phyloP scores from a whole-genome alignment of 306 rosid genomes.

The Carpinus fangiana region DNA sequence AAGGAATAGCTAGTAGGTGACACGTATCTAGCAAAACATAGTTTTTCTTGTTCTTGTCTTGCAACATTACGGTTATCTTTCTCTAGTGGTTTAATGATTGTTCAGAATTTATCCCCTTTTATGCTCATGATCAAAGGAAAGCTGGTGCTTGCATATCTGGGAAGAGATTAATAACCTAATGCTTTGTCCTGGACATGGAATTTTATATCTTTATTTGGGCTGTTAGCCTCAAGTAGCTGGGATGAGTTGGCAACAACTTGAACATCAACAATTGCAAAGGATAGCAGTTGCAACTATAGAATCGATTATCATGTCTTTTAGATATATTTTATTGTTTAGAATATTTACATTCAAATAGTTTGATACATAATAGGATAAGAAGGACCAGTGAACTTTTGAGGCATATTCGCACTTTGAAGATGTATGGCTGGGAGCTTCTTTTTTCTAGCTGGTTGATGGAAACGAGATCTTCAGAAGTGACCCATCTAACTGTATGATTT shows the following conservation, averaged over 20 bases:
- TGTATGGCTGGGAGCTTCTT: conserved; percentile 93
- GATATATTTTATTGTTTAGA: background rate
- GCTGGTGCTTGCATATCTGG: background rate
- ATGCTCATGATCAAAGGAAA: background rate
- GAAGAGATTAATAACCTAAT: background rate
- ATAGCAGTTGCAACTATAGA: background rate
- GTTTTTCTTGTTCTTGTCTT: background rate
- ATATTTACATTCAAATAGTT: conserved; percentile 6
- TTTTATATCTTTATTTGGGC: background rate
- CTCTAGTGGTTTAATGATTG: background rate
- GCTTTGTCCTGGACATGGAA: background rate
- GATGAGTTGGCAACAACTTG: background rate
- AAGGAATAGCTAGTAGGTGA: background rate
- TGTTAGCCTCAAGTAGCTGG: background rate
- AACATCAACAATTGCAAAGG: background rate
- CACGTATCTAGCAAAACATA: background rate
- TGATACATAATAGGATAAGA: conserved; percentile 58
- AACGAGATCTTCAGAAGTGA: conserved; percentile 83
- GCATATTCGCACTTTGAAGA: conserved; percentile 85
- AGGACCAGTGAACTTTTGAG: conserved; percentile 87
- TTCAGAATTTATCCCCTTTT: background rate
- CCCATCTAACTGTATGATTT: conserved; percentile 73
- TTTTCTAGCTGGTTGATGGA: conserved; percentile 93
- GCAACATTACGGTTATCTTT: background rate
- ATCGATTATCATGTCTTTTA: background rate